phyloP scores from a whole-genome alignment of 2,329 filamentous ascomycete genomes.

The Coccinonectria pachysandricola region DNA sequence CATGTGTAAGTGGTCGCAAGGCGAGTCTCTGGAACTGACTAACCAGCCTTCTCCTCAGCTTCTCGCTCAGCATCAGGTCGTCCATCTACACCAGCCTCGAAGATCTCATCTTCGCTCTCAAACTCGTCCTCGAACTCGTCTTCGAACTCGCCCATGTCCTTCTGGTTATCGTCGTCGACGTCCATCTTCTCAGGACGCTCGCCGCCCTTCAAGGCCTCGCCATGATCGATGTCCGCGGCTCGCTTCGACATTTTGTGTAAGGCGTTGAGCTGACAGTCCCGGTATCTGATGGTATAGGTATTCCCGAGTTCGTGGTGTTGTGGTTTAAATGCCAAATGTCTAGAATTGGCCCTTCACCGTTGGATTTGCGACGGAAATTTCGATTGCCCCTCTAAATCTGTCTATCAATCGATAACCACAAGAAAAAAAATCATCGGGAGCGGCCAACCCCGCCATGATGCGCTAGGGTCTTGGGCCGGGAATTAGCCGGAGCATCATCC shows the following conservation, averaged over 20 bases:
- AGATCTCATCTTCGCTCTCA: conserved; percentile 80
- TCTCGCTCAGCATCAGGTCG: conserved; percentile 86
- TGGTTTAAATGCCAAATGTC: too few relatives aligned
- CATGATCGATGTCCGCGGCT: conserved; percentile 38
- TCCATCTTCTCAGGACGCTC: conserved; percentile 55
- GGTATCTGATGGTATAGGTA: too few relatives aligned
- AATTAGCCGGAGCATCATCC: conserved; percentile 9
- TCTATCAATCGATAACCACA: too few relatives aligned
- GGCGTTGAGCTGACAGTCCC: background rate
- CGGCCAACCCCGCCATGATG: conserved; percentile 13
- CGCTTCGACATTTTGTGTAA: conserved; percentile 46
- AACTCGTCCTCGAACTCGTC: conserved; percentile 92
- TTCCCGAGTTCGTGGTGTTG: too few relatives aligned
- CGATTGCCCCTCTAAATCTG: conserved; percentile 1
- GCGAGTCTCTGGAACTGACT: conserved; percentile 3
- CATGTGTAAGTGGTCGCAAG: background rate
- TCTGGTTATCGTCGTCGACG: conserved; percentile 46
- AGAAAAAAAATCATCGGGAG: conserved; percentile 13
- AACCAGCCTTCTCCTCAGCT: conserved; percentile 68
- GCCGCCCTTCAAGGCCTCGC: conserved; percentile 46
- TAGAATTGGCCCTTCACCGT: too few relatives aligned
- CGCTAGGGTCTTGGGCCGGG: conserved; percentile 7
- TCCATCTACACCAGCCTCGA: conserved; percentile 91
- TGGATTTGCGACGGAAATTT: too few relatives aligned
- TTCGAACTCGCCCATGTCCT: conserved; percentile 73